These are phyloP conservation scores for Venturia oleaginea DNA, from an alignment of 2,329 filamentous ascomycete species.

Conservation along the genomic window DNA sequence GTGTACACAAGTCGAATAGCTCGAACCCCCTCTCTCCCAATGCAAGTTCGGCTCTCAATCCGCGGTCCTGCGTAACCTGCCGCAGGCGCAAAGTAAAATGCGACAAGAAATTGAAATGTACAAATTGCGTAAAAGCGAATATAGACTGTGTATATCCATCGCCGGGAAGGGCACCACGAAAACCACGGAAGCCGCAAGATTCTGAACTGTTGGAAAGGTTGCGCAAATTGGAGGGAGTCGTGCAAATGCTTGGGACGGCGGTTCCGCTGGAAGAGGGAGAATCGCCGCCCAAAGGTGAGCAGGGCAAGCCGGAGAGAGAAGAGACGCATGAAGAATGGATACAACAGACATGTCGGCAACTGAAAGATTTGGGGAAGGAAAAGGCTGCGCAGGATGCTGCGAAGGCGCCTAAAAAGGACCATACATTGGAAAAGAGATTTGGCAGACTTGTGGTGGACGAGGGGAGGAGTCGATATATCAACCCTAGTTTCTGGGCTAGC, in stretches of 20 bases:
- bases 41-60: background rate
- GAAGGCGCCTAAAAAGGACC: slow-evolving; percentile 3
- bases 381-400: slow-evolving; percentile 12
- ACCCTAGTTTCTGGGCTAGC: slow-evolving; percentile 67
- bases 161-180: slow-evolving; percentile 62
- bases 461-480: slow-evolving; percentile 62
- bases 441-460: slow-evolving; percentile 64
- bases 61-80: slow-evolving; percentile 43
- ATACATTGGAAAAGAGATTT: slow-evolving; percentile 43
- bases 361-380: slow-evolving; percentile 13
- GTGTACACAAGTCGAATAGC: slow-evolving; percentile 1
- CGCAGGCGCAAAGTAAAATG: slow-evolving; percentile 61
- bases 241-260: slow-evolving; percentile 48
- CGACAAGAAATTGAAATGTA: slow-evolving; percentile 68
- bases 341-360: slow-evolving; percentile 4
- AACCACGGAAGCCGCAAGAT: slow-evolving; percentile 58
- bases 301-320: background rate
- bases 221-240: slow-evolving; percentile 65
- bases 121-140: slow-evolving; percentile 61
- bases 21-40: background rate
- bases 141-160: slow-evolving; percentile 68
- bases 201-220: slow-evolving; percentile 65
- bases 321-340: slow-evolving; percentile 13
- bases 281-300: slow-evolving; percentile 4
- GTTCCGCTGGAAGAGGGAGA: slow-evolving; percentile 23